A percentile compares a stretch with the other conserved stretches of the same genome.
phyloP scores from a whole-genome alignment of 495 filamentous ascomycete species.

The Penicillium soppii region DNA sequence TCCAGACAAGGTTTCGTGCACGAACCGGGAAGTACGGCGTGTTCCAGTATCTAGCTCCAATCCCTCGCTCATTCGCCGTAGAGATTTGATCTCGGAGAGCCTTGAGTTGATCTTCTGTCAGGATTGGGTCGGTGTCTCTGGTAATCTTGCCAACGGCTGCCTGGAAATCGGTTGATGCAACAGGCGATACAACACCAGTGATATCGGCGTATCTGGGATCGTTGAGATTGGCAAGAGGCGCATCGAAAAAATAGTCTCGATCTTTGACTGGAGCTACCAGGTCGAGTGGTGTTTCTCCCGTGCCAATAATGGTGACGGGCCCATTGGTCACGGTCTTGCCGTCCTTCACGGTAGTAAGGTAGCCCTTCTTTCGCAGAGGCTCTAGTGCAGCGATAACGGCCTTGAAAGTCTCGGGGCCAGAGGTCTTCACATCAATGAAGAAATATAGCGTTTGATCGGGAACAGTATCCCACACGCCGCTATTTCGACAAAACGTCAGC shows the following conservation, averaged over 20 bases:
- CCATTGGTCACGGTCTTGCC: constrained; percentile 47
- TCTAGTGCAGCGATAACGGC: constrained; percentile 61
- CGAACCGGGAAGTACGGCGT: constrained; percentile 65
- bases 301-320: constrained; percentile 75
- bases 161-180: constrained; percentile 48
- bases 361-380: constrained; percentile 62
- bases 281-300: constrained; percentile 74
- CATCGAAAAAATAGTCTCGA: constrained; percentile 65
- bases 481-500: constrained; percentile 12
- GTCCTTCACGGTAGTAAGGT: constrained; percentile 56
- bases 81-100: constrained; percentile 59
- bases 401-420: constrained; percentile 46
- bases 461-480: constrained; percentile 50
- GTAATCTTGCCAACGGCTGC: constrained; percentile 41
- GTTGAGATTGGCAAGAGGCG: constrained; percentile 48
- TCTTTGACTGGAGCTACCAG: constrained; percentile 48
- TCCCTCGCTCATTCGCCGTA: constrained; percentile 59
- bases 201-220: constrained; percentile 42
- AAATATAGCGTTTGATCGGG: constrained; percentile 63
- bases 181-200: constrained; percentile 48
- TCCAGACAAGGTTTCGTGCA: constrained; percentile 68
- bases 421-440: constrained; percentile 71
- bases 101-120: constrained; percentile 52
- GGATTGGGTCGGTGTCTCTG: constrained; percentile 24
- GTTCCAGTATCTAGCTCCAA: constrained; percentile 73